Percentiles rank a stretch among this genome's conserved stretches.
Evolutionary conservation across 2,329 filamentous ascomycete genomes (phyloP).

Genomic region (Thielaviopsis ethacetica): DNA sequence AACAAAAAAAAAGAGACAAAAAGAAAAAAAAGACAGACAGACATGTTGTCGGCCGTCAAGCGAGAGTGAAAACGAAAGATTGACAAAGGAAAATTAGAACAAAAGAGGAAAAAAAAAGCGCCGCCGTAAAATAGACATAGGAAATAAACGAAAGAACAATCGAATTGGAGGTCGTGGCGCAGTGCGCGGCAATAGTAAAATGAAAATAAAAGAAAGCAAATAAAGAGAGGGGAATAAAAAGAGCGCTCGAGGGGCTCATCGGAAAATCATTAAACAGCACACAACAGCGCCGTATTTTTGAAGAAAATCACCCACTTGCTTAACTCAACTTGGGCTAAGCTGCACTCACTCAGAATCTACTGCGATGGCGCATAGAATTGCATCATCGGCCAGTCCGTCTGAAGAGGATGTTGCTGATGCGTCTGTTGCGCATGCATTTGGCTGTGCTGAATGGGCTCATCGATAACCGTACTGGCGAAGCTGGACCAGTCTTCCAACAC

Average conservation of each 20-base stretch:
- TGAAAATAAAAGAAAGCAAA: slow-evolving; percentile 3
- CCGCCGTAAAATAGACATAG: not conserved
- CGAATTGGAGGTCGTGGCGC: not conserved
- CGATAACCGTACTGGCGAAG: slow-evolving; percentile 21
- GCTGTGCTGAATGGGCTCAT: slow-evolving; percentile 15
- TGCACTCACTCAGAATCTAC: not conserved
- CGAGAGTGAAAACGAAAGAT: not conserved
- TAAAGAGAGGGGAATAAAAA: not conserved
- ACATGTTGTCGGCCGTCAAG: too few species aligned
- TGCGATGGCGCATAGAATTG: slow-evolving; percentile 12
- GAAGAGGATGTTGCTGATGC: slow-evolving; percentile 12
- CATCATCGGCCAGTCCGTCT: slow-evolving; percentile 16
- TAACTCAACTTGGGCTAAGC: too few species aligned
- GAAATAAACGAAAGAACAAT: not conserved
- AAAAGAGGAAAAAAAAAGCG: not conserved
- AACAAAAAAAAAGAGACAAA: too few species aligned
- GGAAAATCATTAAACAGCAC: not conserved
- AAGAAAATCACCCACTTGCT: too few species aligned
- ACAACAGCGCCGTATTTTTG: not conserved
- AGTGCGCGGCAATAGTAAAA: not conserved
- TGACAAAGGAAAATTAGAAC: not conserved
- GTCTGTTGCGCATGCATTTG: slow-evolving; percentile 7
- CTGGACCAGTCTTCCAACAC: slow-evolving; percentile 28
- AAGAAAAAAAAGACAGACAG: too few species aligned
- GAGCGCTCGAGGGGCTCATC: not conserved